Evolutionary conservation across 2,329 filamentous ascomycete species (phyloP), one percentile per base, ranked within the genome.

Genomic region (Monascus ruber): DNA sequence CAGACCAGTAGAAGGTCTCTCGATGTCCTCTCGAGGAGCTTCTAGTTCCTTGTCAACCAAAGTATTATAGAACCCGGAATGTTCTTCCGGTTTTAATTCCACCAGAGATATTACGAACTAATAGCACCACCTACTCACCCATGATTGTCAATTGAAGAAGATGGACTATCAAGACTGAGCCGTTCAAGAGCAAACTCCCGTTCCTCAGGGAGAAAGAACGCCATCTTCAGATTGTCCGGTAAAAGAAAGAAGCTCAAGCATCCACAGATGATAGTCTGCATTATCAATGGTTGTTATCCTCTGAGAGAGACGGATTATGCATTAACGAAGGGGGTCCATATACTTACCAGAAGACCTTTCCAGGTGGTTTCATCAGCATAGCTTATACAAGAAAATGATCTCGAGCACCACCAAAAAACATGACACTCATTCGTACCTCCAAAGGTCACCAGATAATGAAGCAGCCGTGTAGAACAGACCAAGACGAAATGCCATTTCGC

Each of bases 391-490:
- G 17, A 17, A 17, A 17, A 17, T 17, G 17, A 17, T 17, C 17
- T 17, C 2, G 17, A 17, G 17, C 17, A 17, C 17, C 17, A 17
- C 17, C 17, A 17, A 17, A 17, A 17, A 17, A 17, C 17, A 17
- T 17, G 32, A 24, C 7, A 24, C 6, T 1, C 4, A 10, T 31
- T 31, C 42, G 33, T 49, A 60, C 72, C 77, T 26, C 76, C 76
- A 51, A 81, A 81, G 1, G 77, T n/a, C 77, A 2, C 77, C 77
- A 0, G 76, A 79, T 4, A 83, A 58, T 1, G 77, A 79, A 0
- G 78, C 77, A 1, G 77, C 76, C 1, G 77, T 81, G 53, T 81
- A 83, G 50, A 83, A 82, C 5, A 83, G 62, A 26, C 77, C 79
- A 36, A 83, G 79, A 4, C 79, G 67, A 31, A 81, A 56, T 0